These are phyloP conservation scores for Trichophyton equinum DNA, from an alignment of 2,329 filamentous ascomycete species.

Conservation along the genomic window DNA sequence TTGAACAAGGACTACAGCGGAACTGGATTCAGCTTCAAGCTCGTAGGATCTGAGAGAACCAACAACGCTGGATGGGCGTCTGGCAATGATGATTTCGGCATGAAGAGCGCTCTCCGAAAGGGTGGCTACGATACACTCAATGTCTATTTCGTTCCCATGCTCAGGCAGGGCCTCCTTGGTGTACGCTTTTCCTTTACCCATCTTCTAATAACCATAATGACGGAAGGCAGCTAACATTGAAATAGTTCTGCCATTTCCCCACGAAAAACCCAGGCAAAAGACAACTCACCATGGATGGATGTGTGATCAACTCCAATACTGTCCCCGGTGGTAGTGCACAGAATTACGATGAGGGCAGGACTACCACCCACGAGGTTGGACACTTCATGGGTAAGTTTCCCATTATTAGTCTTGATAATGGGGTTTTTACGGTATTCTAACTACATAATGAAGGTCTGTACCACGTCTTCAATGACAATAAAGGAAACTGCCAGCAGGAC, in stretches of 20 bases:
- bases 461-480: constrained; percentile 18
- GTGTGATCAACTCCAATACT: constrained; percentile 13
- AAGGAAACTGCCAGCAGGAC: constrained; percentile 18
- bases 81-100: constrained; percentile 5
- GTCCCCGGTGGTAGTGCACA: constrained; percentile 16
- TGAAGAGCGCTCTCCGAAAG: constrained; percentile 15
- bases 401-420: background rate
- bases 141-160: constrained; percentile 17
- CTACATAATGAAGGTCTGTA: constrained; percentile 13
- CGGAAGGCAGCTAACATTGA: background rate
- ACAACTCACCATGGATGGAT: constrained; percentile 15
- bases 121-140: constrained; percentile 20
- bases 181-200: background rate
- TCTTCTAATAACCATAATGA: background rate
- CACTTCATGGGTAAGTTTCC: constrained; percentile 21
- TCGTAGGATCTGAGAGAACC: constrained; percentile 6
- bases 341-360: constrained; percentile 18
- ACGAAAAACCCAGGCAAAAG: background rate
- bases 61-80: constrained; percentile 13
- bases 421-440: background rate
- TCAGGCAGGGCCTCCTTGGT: constrained; percentile 3
- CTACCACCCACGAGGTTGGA: constrained; percentile 22
- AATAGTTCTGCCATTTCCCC: constrained; percentile 9
- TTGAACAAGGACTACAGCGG: constrained; percentile 11
- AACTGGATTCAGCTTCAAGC: constrained; percentile 11